Evolutionary conservation across 345 rosid species (phyloP).

Genomic region (Turritis glabra): DNA sequence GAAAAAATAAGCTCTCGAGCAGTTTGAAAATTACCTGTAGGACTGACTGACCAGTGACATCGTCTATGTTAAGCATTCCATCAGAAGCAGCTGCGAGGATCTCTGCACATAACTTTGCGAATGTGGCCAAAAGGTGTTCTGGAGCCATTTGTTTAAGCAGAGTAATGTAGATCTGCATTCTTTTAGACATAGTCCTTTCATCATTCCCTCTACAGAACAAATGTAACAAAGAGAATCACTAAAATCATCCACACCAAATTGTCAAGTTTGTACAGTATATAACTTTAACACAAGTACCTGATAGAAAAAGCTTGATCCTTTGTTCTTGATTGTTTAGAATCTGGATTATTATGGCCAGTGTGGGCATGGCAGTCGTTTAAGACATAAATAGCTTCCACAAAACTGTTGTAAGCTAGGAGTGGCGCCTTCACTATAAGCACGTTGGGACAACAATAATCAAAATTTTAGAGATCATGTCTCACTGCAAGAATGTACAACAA

Average conservation of each 20-base stretch:
- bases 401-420: constrained; percentile 95
- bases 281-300: constrained; percentile 47
- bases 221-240: constrained; percentile 13
- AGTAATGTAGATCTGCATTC: constrained; percentile 79
- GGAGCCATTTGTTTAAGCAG: constrained; percentile 97
- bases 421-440: constrained; percentile 78
- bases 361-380: constrained; percentile 78
- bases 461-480: constrained; percentile 3
- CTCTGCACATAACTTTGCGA: constrained; percentile 95
- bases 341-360: constrained; percentile 46
- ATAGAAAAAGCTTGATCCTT: constrained; percentile 66
- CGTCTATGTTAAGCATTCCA: constrained; percentile 78
- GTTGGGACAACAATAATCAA: constrained; percentile 21
- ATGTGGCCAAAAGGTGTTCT: constrained; percentile 89
- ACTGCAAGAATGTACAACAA: neutral
- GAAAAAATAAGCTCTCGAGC: neutral
- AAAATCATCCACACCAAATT: constrained; percentile 11
- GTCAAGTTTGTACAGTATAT: neutral
- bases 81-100: constrained; percentile 93
- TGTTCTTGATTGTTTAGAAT: constrained; percentile 52
- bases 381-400: constrained; percentile 88
- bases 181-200: constrained; percentile 69
- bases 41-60: constrained; percentile 76
- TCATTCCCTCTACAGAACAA: constrained; percentile 69
- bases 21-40: constrained; percentile 60